These are phyloP conservation scores for Pseudogymnoascus sp. DNA, from an alignment of 2,329 filamentous ascomycete species.

Conservation along the genomic window DNA sequence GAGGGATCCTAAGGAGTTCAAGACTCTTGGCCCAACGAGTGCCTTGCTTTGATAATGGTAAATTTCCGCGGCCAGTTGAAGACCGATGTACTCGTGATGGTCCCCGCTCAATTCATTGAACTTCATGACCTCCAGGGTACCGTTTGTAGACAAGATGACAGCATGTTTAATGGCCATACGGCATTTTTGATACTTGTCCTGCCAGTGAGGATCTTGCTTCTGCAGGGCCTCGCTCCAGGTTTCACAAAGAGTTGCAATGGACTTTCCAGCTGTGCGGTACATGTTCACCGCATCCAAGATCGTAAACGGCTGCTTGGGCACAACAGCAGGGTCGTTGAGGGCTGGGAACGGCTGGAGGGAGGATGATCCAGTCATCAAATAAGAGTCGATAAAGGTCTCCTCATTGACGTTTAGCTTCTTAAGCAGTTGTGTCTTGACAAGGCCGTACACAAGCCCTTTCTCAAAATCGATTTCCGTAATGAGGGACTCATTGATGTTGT, in stretches of 20 bases:
- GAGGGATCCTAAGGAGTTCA: slow-evolving; percentile 75
- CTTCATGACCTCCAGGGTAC: slow-evolving; percentile 69
- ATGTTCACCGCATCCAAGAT: slow-evolving; percentile 73
- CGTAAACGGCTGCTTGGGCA: slow-evolving; percentile 45
- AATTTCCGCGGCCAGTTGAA: slow-evolving; percentile 81
- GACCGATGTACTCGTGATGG: slow-evolving; percentile 83
- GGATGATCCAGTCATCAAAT: slow-evolving; percentile 74
- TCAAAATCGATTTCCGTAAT: slow-evolving; percentile 60
- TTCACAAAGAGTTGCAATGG: slow-evolving; percentile 65
- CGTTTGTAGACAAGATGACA: slow-evolving; percentile 57
- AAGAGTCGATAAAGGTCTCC: slow-evolving; percentile 73
- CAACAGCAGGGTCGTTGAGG: slow-evolving; percentile 53
- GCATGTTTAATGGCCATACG: slow-evolving; percentile 82
- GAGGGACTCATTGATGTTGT: slow-evolving; percentile 72
- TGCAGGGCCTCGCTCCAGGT: slow-evolving; percentile 74
- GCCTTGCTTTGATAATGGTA: slow-evolving; percentile 85
- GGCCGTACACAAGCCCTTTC: slow-evolving; percentile 51
- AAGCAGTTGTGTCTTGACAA: slow-evolving; percentile 64
- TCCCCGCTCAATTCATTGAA: slow-evolving; percentile 69
- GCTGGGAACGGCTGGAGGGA: slow-evolving; percentile 75
- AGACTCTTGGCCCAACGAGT: slow-evolving; percentile 68
- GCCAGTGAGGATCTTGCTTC: slow-evolving; percentile 64
- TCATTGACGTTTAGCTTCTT: slow-evolving; percentile 59
- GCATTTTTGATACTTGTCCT: slow-evolving; percentile 80
- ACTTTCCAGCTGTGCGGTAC: slow-evolving; percentile 61